phyloP scores from a whole-genome alignment of 129 eudicot species.

The Deinandra increscens region DNA sequence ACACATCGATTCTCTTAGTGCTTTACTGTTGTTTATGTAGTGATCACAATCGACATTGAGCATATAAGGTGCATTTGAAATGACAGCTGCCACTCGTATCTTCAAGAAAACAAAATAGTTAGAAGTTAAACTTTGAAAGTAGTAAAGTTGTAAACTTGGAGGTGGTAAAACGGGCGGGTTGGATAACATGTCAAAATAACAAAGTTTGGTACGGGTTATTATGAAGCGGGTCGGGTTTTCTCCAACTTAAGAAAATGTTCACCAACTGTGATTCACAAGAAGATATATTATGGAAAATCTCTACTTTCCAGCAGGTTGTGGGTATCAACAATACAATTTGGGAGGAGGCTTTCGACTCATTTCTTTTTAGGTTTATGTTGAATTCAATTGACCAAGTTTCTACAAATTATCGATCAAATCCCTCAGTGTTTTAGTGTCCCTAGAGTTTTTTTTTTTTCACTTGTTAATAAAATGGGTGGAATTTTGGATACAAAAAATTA shows the following conservation, averaged over 20 bases:
- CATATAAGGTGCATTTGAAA: constrained; percentile 83
- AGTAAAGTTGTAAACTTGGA: background rate
- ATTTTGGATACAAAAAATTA: too few relatives aligned
- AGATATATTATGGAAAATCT: too few relatives aligned
- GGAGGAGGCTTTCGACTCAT: background rate
- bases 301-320: too few relatives aligned
- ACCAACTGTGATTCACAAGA: too few relatives aligned
- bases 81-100: constrained; percentile 80
- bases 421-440: too few relatives aligned
- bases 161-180: background rate
- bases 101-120: constrained; percentile 22
- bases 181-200: background rate
- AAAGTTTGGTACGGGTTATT: background rate
- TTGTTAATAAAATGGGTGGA: too few relatives aligned
- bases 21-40: constrained; percentile 82
- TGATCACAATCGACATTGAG: constrained; percentile 95
- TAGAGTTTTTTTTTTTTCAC: too few relatives aligned
- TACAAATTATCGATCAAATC: too few relatives aligned
- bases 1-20: constrained; percentile 84
- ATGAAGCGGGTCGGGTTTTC: background rate
- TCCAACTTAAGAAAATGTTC: background rate
- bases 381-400: too few relatives aligned
- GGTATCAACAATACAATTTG: too few relatives aligned
- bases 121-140: background rate
- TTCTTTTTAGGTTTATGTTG: too few relatives aligned